Percentiles rank a stretch among this genome's conserved stretches.
Conservation (phyloP, 1,284 basidiomycete genomes). For the Rhodotorula sp. region DNA sequence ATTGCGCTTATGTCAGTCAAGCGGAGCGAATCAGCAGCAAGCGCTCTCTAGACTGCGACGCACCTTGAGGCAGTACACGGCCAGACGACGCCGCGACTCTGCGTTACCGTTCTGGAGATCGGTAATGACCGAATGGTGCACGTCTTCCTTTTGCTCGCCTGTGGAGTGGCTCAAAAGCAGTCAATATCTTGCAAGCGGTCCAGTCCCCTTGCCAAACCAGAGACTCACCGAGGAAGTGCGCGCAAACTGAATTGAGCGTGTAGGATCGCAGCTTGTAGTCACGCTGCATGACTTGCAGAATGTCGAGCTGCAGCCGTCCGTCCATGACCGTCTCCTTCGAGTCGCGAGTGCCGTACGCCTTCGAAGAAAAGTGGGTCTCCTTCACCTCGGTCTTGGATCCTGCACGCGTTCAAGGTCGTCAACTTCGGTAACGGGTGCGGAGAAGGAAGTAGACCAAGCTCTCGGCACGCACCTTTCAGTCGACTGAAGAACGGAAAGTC, state of each 20-base stretch:
- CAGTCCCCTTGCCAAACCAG: background rate
- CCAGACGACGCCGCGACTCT: slow-evolving; percentile 81
- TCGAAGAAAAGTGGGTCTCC: slow-evolving; percentile 92
- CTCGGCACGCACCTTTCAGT: slow-evolving; percentile 60
- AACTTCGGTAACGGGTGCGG: background rate
- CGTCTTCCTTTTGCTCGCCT: slow-evolving; percentile 93
- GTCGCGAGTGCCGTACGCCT: slow-evolving; percentile 90
- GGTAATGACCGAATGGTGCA: slow-evolving; percentile 94
- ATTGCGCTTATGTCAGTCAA: background rate
- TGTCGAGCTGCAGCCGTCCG: slow-evolving; percentile 85
- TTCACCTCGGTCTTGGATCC: slow-evolving; percentile 74
- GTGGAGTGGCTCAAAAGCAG: background rate
- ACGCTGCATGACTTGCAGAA: slow-evolving; percentile 93
- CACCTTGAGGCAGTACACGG: slow-evolving; percentile 94
- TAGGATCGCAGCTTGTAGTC: slow-evolving; percentile 94
- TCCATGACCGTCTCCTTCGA: slow-evolving; percentile 87
- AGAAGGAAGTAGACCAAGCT: slow-evolving; percentile 1
- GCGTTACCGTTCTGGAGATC: slow-evolving; percentile 91
- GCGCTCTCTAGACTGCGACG: slow-evolving; percentile 13
- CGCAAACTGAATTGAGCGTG: slow-evolving; percentile 91
- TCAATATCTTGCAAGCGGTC: fast-evolving
- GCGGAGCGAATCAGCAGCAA: background rate
- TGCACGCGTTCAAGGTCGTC: slow-evolving; percentile 46
- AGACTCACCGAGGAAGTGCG: slow-evolving; percentile 71
- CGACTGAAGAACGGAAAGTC: slow-evolving; percentile 77